Conservation (phyloP, 805 yeast genomes). For the Suhomyces vadensis region DNA sequence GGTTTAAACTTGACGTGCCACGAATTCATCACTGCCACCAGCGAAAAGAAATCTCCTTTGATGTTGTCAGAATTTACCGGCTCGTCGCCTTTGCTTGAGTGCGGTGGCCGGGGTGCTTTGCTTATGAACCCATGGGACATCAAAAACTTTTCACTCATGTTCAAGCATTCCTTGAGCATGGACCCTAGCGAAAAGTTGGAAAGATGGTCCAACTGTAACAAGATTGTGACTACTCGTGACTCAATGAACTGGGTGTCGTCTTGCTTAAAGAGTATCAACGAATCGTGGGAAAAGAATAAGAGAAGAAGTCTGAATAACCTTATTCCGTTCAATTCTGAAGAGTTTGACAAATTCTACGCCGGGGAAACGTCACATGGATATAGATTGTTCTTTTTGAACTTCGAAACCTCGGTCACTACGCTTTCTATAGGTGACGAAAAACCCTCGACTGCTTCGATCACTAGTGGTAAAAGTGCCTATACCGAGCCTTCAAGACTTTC, state of each 20-base stretch:
- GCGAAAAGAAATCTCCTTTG: conserved; percentile 72
- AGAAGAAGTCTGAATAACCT: conserved; percentile 25
- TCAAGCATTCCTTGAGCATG: conserved; percentile 68
- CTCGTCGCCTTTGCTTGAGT: conserved; percentile 72
- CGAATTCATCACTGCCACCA: conserved; percentile 80
- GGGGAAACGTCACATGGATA: conserved; percentile 27
- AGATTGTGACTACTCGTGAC: conserved; percentile 64
- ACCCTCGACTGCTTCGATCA: conserved; percentile 23
- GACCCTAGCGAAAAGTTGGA: conserved; percentile 51
- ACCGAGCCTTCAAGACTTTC: conserved; percentile 65
- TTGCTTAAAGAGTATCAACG: conserved; percentile 54
- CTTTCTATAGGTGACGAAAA: conserved; percentile 6
- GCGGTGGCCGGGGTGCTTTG: conserved; percentile 58
- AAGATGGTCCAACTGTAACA: conserved; percentile 63
- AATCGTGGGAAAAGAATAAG: conserved; percentile 38
- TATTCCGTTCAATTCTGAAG: conserved; percentile 31
- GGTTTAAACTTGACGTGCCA: conserved; percentile 97
- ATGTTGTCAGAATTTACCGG: conserved; percentile 93
- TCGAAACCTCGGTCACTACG: conserved; percentile 46
- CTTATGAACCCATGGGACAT: conserved; percentile 92
- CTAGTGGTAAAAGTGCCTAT: conserved; percentile 23
- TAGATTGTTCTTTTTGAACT: conserved; percentile 52
- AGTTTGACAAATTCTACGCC: conserved; percentile 35
- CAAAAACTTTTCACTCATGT: conserved; percentile 61
- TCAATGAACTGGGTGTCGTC: conserved; percentile 71